A percentile compares a stretch with the other conserved stretches of the same genome.
phyloP scores from a whole-genome alignment of 495 filamentous ascomycete species.

The Entonaema liquescens region DNA sequence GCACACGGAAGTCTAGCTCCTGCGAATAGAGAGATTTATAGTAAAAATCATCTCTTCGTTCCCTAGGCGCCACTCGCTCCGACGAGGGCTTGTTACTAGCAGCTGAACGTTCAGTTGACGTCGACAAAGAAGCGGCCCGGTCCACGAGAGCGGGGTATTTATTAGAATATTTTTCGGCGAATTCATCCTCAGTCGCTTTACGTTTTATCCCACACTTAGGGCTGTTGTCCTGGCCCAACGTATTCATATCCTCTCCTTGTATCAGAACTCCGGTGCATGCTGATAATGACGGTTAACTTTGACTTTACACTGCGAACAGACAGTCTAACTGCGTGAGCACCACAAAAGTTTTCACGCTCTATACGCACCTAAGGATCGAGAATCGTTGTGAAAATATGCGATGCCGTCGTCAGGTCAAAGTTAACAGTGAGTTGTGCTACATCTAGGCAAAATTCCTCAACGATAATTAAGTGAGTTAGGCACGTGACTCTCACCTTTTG shows the following conservation, averaged over 20 bases:
- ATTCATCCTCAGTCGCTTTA: slow-evolving; percentile 24
- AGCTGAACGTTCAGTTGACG: background rate
- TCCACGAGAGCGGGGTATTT: background rate
- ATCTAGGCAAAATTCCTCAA: background rate
- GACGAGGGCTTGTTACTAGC: background rate
- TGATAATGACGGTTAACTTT: background rate
- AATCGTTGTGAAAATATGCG: background rate
- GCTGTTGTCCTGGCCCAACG: background rate
- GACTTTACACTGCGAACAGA: background rate
- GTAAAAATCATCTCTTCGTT: slow-evolving; percentile 44
- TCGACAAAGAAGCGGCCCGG: background rate
- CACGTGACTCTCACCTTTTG: background rate
- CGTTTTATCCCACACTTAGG: slow-evolving; percentile 32
- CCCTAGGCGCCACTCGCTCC: background rate
- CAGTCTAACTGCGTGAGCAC: background rate
- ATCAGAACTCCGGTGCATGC: slow-evolving; percentile 1
- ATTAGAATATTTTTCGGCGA: background rate
- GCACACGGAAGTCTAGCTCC: slow-evolving; percentile 48
- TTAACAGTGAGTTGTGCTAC: too few relatives aligned
- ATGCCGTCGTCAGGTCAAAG: too few relatives aligned
- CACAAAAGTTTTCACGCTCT: background rate
- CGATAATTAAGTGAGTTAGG: background rate
- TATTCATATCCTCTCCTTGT: slow-evolving; percentile 12
- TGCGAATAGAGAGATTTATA: slow-evolving; percentile 49
- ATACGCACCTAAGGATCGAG: background rate